Evolutionary conservation across 441 rosid genomes (phyloP), one percentile per base, ranked within the genome.

Genomic region (Croton laevigatus): DNA sequence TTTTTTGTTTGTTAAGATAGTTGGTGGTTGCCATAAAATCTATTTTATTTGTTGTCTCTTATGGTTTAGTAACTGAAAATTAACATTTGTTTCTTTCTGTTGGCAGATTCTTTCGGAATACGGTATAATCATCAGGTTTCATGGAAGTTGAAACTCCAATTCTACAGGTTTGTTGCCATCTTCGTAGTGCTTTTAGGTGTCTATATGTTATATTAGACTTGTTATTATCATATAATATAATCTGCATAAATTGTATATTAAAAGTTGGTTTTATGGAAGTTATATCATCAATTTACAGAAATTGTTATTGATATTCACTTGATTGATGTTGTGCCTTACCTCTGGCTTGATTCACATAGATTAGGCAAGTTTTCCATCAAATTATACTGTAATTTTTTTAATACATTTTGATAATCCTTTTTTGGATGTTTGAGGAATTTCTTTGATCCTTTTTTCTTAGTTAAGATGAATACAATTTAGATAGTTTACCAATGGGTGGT

Each of bases 81-180:
- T 23, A 60, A 45, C 1, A 64, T 22, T 69, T 42, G 27, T 65
- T 55, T 75, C 76, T 84, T 66, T 74, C 63, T 65, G 58, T 52
- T 78, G 51, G 82, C 83, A 92, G 97, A 89, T 94, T 48, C 83
- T 92, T 51, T 89, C 89, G 5, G 97, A 90, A 83, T 86, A 78
- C 93, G 38, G 91, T 94, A 75, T 98, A 94, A 75, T 84, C 91
- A 71, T 73, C 65, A 49, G 97, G 91, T 72, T 94, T 89, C 73
- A 59, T 92, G 80, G 99, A 92, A 86, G 98, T 92, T 71, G 99
- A 94, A 78, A 94, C 98, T 68, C 99, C 99, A 70, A 90, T 94
- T 80, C 87, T 94, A 68, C 99, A 92, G 98, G 99, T 94, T 81
- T 71, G 81, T 82, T 51, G 53, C 57, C 81, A 59, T 71, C 62